Evolutionary conservation across 345 rosid species (phyloP).

Genomic region (Tarenaya hassleriana): DNA sequence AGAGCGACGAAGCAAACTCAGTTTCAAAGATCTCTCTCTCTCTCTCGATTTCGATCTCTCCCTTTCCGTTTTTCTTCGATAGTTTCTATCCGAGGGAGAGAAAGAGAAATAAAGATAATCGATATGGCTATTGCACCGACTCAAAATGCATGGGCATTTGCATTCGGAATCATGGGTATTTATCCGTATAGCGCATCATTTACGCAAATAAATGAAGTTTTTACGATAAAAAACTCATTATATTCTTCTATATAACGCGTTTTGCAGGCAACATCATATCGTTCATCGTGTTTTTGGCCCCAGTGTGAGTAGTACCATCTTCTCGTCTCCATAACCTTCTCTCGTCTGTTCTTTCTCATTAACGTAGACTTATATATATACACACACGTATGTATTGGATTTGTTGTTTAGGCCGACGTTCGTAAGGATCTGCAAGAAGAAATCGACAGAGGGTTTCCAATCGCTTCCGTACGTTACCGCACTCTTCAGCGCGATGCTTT

Average conservation of each 20-base stretch:
- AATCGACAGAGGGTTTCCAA: constrained; percentile 64
- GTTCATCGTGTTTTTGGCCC: constrained; percentile 55
- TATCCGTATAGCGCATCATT: constrained; percentile 5
- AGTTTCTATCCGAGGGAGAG: constrained; percentile 4
- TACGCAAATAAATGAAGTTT: neutral
- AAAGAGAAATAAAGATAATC: constrained; percentile 7
- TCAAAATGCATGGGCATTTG: constrained; percentile 31
- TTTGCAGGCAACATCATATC: constrained; percentile 60
- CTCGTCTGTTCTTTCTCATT: neutral
- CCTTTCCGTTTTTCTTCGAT: constrained; percentile 9
- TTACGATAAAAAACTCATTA: neutral
- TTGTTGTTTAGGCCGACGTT: constrained; percentile 53
- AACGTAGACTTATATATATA: too few relatives aligned
- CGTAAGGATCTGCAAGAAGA: constrained; percentile 47
- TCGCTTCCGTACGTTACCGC: constrained; percentile 65
- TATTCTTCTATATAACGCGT: neutral
- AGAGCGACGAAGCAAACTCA: constrained; percentile 13
- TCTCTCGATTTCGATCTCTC: constrained; percentile 10
- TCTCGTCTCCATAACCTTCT: neutral
- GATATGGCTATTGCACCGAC: constrained; percentile 23
- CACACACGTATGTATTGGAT: too few relatives aligned
- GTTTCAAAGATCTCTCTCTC: constrained; percentile 19
- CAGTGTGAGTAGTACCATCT: constrained; percentile 55
- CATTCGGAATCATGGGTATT: constrained; percentile 32
- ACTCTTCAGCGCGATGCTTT: constrained; percentile 63